These are phyloP conservation scores for Macrophomina pseudophaseolina DNA, from an alignment of 2,329 filamentous ascomycete genomes.

Conservation along the genomic window DNA sequence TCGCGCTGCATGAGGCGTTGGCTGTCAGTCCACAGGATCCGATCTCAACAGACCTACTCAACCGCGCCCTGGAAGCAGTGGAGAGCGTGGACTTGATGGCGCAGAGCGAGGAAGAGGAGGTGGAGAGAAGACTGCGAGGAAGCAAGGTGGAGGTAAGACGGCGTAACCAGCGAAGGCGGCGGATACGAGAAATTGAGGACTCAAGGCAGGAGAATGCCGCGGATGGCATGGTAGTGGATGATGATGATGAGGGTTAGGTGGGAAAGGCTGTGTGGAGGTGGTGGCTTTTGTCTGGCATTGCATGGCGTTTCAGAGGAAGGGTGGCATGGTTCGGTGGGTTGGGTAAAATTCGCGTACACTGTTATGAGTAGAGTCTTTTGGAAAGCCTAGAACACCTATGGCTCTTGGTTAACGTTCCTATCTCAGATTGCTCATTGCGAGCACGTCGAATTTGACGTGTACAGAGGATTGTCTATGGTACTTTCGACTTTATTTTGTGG, in stretches of 20 bases:
- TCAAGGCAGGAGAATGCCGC: conserved; percentile 3
- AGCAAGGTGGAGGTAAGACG: conserved; percentile 20
- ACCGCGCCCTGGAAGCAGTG: conserved; percentile 62
- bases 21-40: conserved; percentile 80
- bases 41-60: conserved; percentile 78
- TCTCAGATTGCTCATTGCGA: no score
- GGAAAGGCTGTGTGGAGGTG: background rate
- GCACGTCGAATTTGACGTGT: no score
- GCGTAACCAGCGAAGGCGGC: conserved; percentile 7
- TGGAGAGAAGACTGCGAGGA: conserved; percentile 16
- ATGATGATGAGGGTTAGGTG: conserved; percentile 6
- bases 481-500: no score
- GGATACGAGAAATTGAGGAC: conserved; percentile 15
- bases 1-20: conserved; percentile 82
- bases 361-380: background rate
- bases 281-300: conserved; percentile 10
- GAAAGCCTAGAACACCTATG: background rate
- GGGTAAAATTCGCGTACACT: background rate
- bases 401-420: background rate
- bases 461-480: no score
- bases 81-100: conserved; percentile 29
- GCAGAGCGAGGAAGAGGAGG: conserved; percentile 30
- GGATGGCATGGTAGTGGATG: conserved; percentile 27
- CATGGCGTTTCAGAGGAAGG: conserved; percentile 5
- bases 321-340: background rate